A percentile compares a stretch with the other conserved stretches of the same genome.
These are phyloP conservation scores for Kalmusia sp. DNA, from an alignment of 2,329 filamentous ascomycete genomes.

Conservation along the genomic window DNA sequence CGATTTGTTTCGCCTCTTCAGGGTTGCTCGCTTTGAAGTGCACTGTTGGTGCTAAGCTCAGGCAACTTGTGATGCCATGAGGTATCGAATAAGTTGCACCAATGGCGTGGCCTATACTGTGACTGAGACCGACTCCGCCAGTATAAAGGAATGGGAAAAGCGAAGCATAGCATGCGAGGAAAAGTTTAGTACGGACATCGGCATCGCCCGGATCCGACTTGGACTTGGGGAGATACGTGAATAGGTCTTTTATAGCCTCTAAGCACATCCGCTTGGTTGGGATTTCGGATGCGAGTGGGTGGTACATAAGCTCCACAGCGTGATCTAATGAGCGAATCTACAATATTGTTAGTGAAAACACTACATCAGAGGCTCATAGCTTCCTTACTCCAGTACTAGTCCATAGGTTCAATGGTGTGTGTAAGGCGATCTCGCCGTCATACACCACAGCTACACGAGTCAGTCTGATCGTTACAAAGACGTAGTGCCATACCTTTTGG, in stretches of 20 bases:
- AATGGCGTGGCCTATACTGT: conserved; percentile 59
- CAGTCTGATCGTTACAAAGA: not conserved
- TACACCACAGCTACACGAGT: conserved; percentile 56
- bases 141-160: conserved; percentile 57
- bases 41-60: conserved; percentile 61
- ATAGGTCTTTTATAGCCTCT: conserved; percentile 58
- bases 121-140: conserved; percentile 58
- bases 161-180: conserved; percentile 61
- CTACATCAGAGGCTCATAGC: not conserved
- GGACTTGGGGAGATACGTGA: conserved; percentile 59
- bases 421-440: conserved; percentile 57
- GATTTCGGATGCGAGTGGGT: conserved; percentile 60
- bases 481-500: conserved; percentile 37
- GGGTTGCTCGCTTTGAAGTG: conserved; percentile 58
- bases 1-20: conserved; percentile 57
- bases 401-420: conserved; percentile 60
- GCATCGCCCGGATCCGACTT: conserved; percentile 55
- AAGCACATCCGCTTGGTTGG: conserved; percentile 55
- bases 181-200: conserved; percentile 59
- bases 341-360: conserved; percentile 11
- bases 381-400: conserved; percentile 55
- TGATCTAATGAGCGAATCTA: conserved; percentile 62
- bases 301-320: conserved; percentile 62
- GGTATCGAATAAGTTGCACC: conserved; percentile 64
- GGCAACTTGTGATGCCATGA: conserved; percentile 62